Evolutionary conservation across 495 filamentous ascomycete genomes (phyloP).

Genomic region (Aspergillus baeticus): DNA sequence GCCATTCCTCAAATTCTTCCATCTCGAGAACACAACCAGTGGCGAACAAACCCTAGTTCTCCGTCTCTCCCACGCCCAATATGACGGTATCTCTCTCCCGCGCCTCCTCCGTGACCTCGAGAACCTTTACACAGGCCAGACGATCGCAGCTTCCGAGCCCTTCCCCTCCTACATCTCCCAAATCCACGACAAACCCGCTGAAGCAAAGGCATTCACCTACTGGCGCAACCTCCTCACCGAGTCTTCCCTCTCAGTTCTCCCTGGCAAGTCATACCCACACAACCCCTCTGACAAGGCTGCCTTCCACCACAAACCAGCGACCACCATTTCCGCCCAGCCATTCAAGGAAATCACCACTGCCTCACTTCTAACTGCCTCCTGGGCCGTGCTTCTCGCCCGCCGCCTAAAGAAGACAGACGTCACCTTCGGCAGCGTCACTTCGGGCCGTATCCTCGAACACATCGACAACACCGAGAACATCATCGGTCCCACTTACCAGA

Average conservation of each 20-base stretch:
- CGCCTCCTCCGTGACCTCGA: slow-evolving; percentile 50
- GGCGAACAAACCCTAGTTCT: slow-evolving; percentile 48
- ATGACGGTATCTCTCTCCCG: slow-evolving; percentile 66
- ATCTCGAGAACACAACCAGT: slow-evolving; percentile 33
- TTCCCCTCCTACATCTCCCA: slow-evolving; percentile 53
- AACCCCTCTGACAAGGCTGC: slow-evolving; percentile 35
- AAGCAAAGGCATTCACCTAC: slow-evolving; percentile 27
- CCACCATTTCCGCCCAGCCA: slow-evolving; percentile 33
- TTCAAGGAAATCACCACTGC: slow-evolving; percentile 53
- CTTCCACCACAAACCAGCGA: slow-evolving; percentile 37
- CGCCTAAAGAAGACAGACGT: slow-evolving; percentile 49
- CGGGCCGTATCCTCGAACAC: slow-evolving; percentile 44
- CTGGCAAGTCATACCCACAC: slow-evolving; percentile 21
- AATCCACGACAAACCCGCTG: slow-evolving; percentile 12
- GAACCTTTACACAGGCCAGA: slow-evolving; percentile 38
- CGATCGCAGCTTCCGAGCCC: slow-evolving; percentile 33
- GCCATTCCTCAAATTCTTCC: slow-evolving; percentile 54
- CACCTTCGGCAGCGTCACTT: slow-evolving; percentile 60
- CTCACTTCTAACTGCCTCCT: slow-evolving; percentile 58
- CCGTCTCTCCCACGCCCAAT: slow-evolving; percentile 65
- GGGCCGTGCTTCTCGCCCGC: slow-evolving; percentile 59
- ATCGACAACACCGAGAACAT: slow-evolving; percentile 42
- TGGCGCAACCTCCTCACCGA: slow-evolving; percentile 55
- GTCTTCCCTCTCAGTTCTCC: slow-evolving; percentile 49
- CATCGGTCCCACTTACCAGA: slow-evolving; percentile 33